Conservation (phyloP, 2,329 filamentous ascomycete species). For the Paecilomyces dactylethromorphus region DNA sequence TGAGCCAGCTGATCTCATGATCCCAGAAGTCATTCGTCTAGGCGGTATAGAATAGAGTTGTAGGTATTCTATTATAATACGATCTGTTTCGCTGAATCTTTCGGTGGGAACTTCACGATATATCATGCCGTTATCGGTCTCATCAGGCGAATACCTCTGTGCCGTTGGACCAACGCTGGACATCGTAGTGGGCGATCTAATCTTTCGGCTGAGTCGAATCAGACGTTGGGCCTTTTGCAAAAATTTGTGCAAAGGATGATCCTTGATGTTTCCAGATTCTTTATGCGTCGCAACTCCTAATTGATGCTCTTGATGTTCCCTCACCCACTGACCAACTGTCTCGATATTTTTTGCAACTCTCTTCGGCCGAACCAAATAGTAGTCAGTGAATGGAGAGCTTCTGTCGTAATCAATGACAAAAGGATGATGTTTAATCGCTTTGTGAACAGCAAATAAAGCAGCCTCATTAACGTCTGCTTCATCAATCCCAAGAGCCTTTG, state of each 20-base stretch:
- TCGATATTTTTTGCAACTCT: slow-evolving; percentile 43
- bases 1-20: slow-evolving; percentile 45
- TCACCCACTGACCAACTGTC: slow-evolving; percentile 50
- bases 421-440: slow-evolving; percentile 20
- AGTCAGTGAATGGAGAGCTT: slow-evolving; percentile 26
- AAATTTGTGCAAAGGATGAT: slow-evolving; percentile 37
- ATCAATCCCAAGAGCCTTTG: slow-evolving; percentile 24
- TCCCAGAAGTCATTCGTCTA: slow-evolving; percentile 30
- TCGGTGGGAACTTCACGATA: slow-evolving; percentile 28
- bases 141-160: slow-evolving; percentile 18
- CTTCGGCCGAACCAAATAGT: slow-evolving; percentile 47
- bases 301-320: slow-evolving; percentile 40
- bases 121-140: slow-evolving; percentile 19
- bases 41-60: slow-evolving; percentile 44
- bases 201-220: slow-evolving; percentile 33
- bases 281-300: slow-evolving; percentile 20
- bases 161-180: slow-evolving; percentile 36
- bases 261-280: slow-evolving; percentile 14
- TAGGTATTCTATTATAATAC: slow-evolving; percentile 50
- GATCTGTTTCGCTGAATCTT: slow-evolving; percentile 44
- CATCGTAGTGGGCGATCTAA: slow-evolving; percentile 37
- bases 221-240: slow-evolving; percentile 37
- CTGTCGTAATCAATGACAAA: slow-evolving; percentile 29
- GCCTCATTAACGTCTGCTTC: slow-evolving; percentile 22
- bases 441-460: slow-evolving; percentile 29